Evolutionary conservation across 768 basidiomycete genomes (phyloP), one percentile per base, ranked within the genome.

Genomic region (Rubroboletus satanas): DNA sequence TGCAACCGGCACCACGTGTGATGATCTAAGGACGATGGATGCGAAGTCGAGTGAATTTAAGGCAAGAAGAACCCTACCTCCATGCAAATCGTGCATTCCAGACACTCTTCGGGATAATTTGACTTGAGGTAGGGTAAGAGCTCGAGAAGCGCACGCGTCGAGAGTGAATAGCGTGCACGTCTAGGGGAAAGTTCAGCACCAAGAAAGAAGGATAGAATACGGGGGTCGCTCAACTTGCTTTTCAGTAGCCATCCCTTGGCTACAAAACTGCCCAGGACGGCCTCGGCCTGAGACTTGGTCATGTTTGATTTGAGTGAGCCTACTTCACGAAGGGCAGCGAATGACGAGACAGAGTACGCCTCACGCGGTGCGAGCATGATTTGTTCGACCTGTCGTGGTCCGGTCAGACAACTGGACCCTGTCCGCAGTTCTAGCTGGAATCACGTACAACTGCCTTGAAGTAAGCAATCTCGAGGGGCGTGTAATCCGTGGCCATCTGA

Each of bases 401-500:
- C 28, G n/a, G 32, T 51, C 33, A 53, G 51, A 51, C 3, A 23
- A 17, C 8, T n/a, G 2, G 7, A 15, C 31, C 9, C 10, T 10
- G 33, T 11, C 10, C n/a, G 5, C 8, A 26, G 26, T 18, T 7
- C 9, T n/a, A 26, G 28, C 5, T 28, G 28, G 9, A 45, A 45
- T 36, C 14, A 72, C 86, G 55, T 65, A 92, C 93, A 55, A 94
- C 75, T 5, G 83, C 83, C 73, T 86, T 92, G 78, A 93, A 94
- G 73, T 83, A 94, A 0, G 83, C 77, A 49, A 94, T 93, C 70
- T 96, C 93, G 32, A 75, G 73, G 0, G 90, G 75, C 2, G 79
- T 80, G 64, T 93, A 96, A 38, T 90, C 88, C 0, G 90, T 92
- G 4, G 92, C 93, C 66, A 90, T 71, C 66, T 92, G 91, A 0